Conservation (phyloP, 2,329 filamentous ascomycete species). For the Colletotrichum higginsianum region DNA sequence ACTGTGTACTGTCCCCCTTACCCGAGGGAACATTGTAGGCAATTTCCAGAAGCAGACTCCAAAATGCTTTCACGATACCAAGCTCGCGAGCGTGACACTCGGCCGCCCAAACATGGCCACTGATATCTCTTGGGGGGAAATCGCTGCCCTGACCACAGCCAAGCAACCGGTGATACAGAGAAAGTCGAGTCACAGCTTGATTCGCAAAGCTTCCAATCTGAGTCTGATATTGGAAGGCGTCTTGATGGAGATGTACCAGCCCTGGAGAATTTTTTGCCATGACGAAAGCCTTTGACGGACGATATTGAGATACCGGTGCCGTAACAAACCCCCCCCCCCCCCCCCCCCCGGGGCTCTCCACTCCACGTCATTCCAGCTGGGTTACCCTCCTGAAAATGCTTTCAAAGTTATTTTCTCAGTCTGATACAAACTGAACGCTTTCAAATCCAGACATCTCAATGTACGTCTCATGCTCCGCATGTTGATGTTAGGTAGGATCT, state of each 20-base stretch:
- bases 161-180: neutral
- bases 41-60: neutral
- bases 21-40: neutral
- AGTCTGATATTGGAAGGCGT: conserved; percentile 47
- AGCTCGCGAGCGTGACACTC: conserved; percentile 13
- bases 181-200: conserved; percentile 35
- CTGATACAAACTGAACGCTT: too few species aligned
- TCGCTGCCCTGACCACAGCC: neutral
- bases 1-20: conserved; percentile 15
- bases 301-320: neutral
- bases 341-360: neutral
- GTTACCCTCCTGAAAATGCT: neutral
- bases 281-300: neutral
- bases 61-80: neutral
- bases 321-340: too few species aligned
- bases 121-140: neutral
- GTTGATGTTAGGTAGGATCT: conserved; percentile 45
- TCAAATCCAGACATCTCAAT: neutral
- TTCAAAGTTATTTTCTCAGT: neutral
- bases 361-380: neutral
- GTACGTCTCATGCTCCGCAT: conserved; percentile 36
- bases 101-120: conserved; percentile 3
- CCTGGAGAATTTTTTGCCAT: neutral
- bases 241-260: conserved; percentile 52
- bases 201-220: conserved; percentile 41